Percentiles rank a stretch among this genome's conserved stretches.
Evolutionary conservation across 2,329 filamentous ascomycete species (phyloP).

Genomic region (Domatiomyces globalis): DNA sequence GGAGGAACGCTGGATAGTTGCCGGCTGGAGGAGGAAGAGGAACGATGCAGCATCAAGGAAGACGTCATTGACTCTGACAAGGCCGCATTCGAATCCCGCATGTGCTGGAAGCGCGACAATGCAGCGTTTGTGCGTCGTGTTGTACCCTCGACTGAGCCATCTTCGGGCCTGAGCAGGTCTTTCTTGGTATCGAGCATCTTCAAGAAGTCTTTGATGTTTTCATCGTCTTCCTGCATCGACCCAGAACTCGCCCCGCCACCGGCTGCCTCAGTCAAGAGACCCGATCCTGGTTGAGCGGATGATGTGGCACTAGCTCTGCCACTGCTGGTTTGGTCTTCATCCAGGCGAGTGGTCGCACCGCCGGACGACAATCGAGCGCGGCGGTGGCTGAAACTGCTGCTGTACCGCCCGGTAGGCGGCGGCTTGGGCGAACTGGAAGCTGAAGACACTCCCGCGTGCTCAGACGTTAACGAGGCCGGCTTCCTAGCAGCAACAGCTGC

Average conservation of each 20-base stretch:
- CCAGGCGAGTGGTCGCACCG: constrained; percentile 42
- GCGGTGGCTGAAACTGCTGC: constrained; percentile 85
- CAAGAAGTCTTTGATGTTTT: constrained; percentile 86
- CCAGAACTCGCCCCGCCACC: constrained; percentile 49
- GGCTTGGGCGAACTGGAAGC: constrained; percentile 66
- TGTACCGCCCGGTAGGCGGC: constrained; percentile 65
- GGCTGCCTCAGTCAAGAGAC: constrained; percentile 51
- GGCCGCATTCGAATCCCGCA: constrained; percentile 77
- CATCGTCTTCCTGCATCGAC: constrained; percentile 65
- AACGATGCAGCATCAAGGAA: constrained; percentile 70
- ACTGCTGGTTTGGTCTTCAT: constrained; percentile 45
- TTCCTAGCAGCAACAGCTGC: constrained; percentile 25
- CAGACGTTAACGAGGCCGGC: constrained; percentile 41
- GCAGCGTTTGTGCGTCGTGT: constrained; percentile 65
- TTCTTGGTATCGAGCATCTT: constrained; percentile 79
- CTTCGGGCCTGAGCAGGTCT: constrained; percentile 59
- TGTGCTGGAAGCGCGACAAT: constrained; percentile 69
- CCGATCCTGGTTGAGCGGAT: constrained; percentile 58
- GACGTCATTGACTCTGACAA: constrained; percentile 89
- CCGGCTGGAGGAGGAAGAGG: constrained; percentile 63
- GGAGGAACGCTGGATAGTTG: constrained; percentile 52
- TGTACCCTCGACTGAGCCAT: constrained; percentile 47
- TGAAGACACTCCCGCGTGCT: constrained; percentile 50
- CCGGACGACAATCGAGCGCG: constrained; percentile 64
- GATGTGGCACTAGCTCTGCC: constrained; percentile 38